Base-by-base conservation (phyloP, 345 rosid genomes). In the Aquilaria yunnanensis region DNA sequence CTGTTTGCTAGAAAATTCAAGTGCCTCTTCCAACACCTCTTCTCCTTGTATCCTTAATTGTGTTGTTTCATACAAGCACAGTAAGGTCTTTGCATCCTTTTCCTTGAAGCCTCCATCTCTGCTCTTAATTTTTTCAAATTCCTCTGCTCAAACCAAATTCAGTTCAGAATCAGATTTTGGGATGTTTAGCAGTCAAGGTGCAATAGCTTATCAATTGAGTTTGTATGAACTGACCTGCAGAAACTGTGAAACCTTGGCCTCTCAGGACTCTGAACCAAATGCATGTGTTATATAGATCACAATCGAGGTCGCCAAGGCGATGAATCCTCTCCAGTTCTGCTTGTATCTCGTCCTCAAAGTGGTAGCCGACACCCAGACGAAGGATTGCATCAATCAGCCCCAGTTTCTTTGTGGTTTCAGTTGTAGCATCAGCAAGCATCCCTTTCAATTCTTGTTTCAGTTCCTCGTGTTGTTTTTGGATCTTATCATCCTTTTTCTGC, bases 11-110 rank as follows among this genome's bases (percentile, higher is more conserved):
- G 78, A 57, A 49, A 74, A 77, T 9, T 55, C 1, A 0, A 67
- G 57, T 45, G 71, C 78, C 49, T 74, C 74, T 0, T 74, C 75
- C 1, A 78, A 47, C 10, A 60, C 57, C 5, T 50, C 52, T 11
- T 75, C 82, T 2, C 63, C 66, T 4, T 37, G 67, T 43, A 67
- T 51, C 49, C 75, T 55, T 8, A 71, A 6, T 54, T 58, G 60
- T 14, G 79, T 58, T 23, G 81, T 81, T 54, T 79, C 77, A 47
- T 50, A 77, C 32, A 77, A 55, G 48, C 72, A 54, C 46, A 80
- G 8, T 43, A 80, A 32, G 2, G 71, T 79, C 12, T 14, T 14
- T 2, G 64, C 47, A n/a, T 80, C 67, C 0, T 23, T 16, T 58
- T 62, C 47, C 63, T 67, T 59, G 51, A 80, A 76, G 2, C 57